phyloP scores from a whole-genome alignment of 768 basidiomycete genomes.

The Ramaria sp. region DNA sequence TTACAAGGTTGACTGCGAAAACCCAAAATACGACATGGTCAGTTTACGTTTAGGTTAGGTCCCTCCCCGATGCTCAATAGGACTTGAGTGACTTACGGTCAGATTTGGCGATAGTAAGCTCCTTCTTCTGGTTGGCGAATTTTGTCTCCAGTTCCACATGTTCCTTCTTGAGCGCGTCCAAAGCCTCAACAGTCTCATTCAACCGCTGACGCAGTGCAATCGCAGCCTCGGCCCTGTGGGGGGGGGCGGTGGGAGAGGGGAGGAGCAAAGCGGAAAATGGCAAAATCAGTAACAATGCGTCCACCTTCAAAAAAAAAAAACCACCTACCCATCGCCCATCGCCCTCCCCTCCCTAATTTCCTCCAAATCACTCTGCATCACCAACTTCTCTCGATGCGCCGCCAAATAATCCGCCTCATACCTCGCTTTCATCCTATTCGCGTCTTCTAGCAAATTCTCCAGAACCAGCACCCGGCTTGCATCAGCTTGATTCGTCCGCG shows the following conservation, averaged over 20 bases:
- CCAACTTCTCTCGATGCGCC: slow-evolving; percentile 72
- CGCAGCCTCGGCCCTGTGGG: slow-evolving; percentile 79
- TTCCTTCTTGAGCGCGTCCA: slow-evolving; percentile 58
- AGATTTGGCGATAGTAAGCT: slow-evolving; percentile 76
- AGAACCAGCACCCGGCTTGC: slow-evolving; percentile 71
- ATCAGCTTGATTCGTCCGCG: slow-evolving; percentile 66
- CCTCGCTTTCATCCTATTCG: slow-evolving; percentile 78
- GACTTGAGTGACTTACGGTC: slow-evolving; percentile 44
- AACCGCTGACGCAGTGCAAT: slow-evolving; percentile 81
- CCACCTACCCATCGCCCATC: slow-evolving; percentile 63
- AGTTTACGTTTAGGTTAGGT: too few relatives aligned
- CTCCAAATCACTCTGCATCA: slow-evolving; percentile 72
- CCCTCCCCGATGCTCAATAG: background rate
- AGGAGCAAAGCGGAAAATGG: too few relatives aligned
- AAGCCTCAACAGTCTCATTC: slow-evolving; percentile 77
- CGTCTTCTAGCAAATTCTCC: slow-evolving; percentile 85
- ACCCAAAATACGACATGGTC: background rate
- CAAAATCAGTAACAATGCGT: too few relatives aligned
- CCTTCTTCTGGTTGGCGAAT: slow-evolving; percentile 47
- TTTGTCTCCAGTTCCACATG: slow-evolving; percentile 64
- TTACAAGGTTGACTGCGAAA: slow-evolving; percentile 69
- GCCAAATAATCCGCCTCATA: slow-evolving; percentile 84
- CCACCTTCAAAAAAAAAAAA: too few relatives aligned
- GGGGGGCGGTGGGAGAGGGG: too few relatives aligned
- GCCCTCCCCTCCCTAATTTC: slow-evolving; percentile 84